These are phyloP conservation scores for Pulicaria dysenterica DNA, from an alignment of 129 eudicot species.

Conservation along the genomic window DNA sequence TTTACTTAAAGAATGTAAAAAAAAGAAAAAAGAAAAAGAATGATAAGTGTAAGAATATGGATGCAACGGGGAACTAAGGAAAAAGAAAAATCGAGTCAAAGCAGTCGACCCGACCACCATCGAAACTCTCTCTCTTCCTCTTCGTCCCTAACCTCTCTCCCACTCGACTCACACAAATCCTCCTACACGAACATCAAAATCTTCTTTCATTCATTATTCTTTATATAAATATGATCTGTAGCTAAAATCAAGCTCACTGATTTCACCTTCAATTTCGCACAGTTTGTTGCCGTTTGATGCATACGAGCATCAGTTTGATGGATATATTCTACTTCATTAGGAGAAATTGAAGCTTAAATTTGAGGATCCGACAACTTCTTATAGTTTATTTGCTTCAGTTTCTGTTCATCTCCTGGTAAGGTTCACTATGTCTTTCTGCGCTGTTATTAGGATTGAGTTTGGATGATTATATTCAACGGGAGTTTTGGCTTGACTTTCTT, in stretches of 20 bases:
- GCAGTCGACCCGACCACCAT: constrained; percentile 20
- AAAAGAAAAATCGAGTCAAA: constrained; percentile 25
- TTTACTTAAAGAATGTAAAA: background rate
- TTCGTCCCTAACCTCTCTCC: constrained; percentile 35
- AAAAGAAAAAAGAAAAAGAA: background rate
- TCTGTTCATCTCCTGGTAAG: constrained; percentile 18
- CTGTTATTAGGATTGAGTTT: constrained; percentile 21
- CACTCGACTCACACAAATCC: constrained; percentile 24
- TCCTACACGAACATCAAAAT: background rate
- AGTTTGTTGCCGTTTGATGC: constrained; percentile 28
- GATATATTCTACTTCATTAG: background rate
- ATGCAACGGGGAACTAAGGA: background rate
- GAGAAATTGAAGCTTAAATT: constrained; percentile 21
- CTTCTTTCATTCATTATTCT: background rate
- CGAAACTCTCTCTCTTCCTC: constrained; percentile 21
- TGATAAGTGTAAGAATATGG: too few species aligned
- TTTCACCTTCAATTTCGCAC: constrained; percentile 23
- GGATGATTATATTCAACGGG: constrained; percentile 3
- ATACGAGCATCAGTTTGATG: constrained; percentile 18
- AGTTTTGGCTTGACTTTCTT: constrained; percentile 19
- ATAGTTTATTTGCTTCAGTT: background rate
- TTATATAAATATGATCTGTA: constrained; percentile 16
- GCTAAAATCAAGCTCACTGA: constrained; percentile 12
- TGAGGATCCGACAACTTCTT: constrained; percentile 14
- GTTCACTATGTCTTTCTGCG: background rate